phyloP scores from a whole-genome alignment of 495 filamentous ascomycete genomes.

The Talaromyces liani region DNA sequence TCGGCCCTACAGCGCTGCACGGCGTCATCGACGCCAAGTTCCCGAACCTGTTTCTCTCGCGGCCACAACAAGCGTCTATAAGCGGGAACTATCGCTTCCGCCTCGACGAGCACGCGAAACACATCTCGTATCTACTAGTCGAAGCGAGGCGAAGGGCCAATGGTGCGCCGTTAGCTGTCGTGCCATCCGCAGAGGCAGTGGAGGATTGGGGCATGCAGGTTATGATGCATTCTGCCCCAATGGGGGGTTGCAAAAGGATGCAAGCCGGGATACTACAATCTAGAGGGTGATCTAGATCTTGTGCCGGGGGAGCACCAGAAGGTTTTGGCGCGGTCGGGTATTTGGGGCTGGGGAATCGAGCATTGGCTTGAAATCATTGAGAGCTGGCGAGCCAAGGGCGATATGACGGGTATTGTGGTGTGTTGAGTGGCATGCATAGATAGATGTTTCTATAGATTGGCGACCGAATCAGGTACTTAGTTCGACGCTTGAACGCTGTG shows the following conservation, averaged over 20 bases:
- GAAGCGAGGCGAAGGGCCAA: neutral
- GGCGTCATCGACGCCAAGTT: neutral
- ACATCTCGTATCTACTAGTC: neutral
- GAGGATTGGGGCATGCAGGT: constrained; percentile 41
- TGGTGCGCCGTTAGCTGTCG: constrained; percentile 19
- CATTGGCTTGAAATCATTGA: neutral
- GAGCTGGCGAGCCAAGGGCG: neutral
- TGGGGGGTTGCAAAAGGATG: constrained; percentile 36
- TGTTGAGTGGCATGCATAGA: neutral
- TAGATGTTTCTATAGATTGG: neutral
- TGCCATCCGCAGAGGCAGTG: constrained; percentile 32
- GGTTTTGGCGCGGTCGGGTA: neutral
- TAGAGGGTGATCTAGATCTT: constrained; percentile 27
- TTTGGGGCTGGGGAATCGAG: constrained; percentile 16
- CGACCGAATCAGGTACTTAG: neutral
- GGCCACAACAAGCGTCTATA: neutral
- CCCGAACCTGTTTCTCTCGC: neutral
- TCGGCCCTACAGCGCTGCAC: neutral
- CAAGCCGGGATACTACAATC: constrained; percentile 51
- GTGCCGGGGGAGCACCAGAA: neutral
- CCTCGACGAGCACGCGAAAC: neutral
- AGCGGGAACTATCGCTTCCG: neutral
- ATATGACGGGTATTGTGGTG: neutral
- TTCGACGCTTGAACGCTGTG: neutral
- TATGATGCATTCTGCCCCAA: constrained; percentile 25